phyloP scores from a whole-genome alignment of 2,329 filamentous ascomycete genomes.

The Aspergillus felis region DNA sequence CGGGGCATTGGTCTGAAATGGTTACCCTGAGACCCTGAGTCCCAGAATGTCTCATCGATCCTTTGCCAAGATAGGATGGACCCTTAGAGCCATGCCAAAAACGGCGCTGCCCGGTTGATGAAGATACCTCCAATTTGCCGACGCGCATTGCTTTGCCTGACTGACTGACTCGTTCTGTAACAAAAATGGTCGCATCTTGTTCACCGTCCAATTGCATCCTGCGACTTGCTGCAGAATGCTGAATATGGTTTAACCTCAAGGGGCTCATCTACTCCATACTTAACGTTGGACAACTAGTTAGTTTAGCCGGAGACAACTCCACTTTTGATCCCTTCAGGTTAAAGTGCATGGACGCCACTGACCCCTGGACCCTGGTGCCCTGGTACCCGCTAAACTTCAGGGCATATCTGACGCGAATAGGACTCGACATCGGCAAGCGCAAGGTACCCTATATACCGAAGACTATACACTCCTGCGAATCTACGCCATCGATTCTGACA shows the following conservation, averaged over 20 bases:
- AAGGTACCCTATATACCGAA: background rate
- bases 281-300: background rate
- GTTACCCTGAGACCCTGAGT: background rate
- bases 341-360: background rate
- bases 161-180: background rate
- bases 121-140: background rate
- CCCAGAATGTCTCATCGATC: background rate
- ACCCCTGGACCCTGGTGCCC: background rate
- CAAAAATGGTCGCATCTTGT: background rate
- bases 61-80: background rate
- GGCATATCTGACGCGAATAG: background rate
- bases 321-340: background rate
- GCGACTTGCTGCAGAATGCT: background rate
- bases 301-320: background rate
- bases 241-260: background rate
- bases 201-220: background rate
- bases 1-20: background rate
- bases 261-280: background rate
- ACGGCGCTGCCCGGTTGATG: background rate
- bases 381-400: background rate
- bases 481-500: background rate
- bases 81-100: background rate
- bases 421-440: background rate
- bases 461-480: background rate
- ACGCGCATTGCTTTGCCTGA: background rate